These are phyloP conservation scores for Penicillium sp. DNA, from an alignment of 2,329 filamentous ascomycete genomes.

Conservation along the genomic window DNA sequence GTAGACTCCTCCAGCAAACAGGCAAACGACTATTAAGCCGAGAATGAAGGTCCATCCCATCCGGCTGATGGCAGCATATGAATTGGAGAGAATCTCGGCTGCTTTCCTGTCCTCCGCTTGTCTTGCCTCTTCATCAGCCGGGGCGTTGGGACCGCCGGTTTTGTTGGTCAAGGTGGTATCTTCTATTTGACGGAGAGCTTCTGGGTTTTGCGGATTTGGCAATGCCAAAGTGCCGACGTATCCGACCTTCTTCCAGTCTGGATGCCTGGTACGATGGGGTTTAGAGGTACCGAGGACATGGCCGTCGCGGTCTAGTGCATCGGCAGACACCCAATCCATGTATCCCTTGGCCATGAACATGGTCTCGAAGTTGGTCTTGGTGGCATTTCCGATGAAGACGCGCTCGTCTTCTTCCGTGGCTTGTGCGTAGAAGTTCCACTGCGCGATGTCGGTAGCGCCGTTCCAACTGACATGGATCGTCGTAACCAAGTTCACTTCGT, in stretches of 20 bases:
- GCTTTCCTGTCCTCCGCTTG: conserved; percentile 17
- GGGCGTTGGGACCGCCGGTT: background rate
- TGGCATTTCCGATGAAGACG: conserved; percentile 15
- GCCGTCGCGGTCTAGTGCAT: conserved; percentile 17
- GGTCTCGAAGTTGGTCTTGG: conserved; percentile 18
- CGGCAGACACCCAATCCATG: conserved; percentile 20
- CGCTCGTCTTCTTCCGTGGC: conserved; percentile 18
- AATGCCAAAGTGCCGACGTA: conserved; percentile 11
- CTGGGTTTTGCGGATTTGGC: conserved; percentile 15
- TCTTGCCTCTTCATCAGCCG: conserved; percentile 6
- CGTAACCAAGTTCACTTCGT: conserved; percentile 23
- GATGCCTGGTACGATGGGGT: conserved; percentile 15
- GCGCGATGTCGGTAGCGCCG: conserved; percentile 35
- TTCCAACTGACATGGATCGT: conserved; percentile 35
- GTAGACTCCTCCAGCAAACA: conserved; percentile 12
- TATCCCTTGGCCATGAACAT: conserved; percentile 21
- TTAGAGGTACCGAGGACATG: conserved; percentile 14
- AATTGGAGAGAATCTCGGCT: conserved; percentile 11
- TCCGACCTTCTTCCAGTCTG: conserved; percentile 16
- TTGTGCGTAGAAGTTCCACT: conserved; percentile 33
- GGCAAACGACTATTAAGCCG: conserved; percentile 15
- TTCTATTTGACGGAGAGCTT: conserved; percentile 3
- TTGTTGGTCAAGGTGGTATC: conserved; percentile 1
- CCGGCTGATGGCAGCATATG: conserved; percentile 16
- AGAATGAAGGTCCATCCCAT: conserved; percentile 19